Base-by-base conservation (phyloP, 371 early-diverging fungal species). In the Mucor velutinosus region DNA sequence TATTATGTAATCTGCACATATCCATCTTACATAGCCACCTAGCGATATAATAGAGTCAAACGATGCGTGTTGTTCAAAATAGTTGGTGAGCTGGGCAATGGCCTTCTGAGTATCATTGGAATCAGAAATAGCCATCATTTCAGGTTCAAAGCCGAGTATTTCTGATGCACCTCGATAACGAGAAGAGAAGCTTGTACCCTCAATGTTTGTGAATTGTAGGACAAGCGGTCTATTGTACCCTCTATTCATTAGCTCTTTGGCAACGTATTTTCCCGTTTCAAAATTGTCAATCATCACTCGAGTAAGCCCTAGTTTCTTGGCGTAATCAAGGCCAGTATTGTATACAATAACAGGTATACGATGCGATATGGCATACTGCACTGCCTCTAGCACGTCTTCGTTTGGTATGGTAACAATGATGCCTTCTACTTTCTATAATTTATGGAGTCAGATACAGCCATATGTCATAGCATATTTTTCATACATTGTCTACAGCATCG, bases 331-430 rank as follows among this genome's bases (percentile, higher is more conserved):
- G 0, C 85, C 85, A 0, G 78, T 72, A 58, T 85, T 83, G 35
- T 77, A 75, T 6, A 81, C 82, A 12, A 85, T 76, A 8, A 85
- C 74, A 21, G 85, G 85, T 43, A 83, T 49, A 2, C 71, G 58
- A 5, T 70, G 57, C 4, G 73, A 66, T 3, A 68, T 55, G 4
- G 78, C 78, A 3, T 78, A 75, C 30, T 76, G 62, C 8, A 83
- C 63, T 12, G 83, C 79, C 15, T 67, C 64, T 21, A 71, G 74
- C 17, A 83, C 66, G 11, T 77, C 74, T 12, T 78, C 61, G 37
- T 76, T 78, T 14, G 83, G 83, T 5, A 85, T 85, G 11, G 83
- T 76, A 33, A 73, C 49, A 55, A 85, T 69, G 23, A 85, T 70
- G 10, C 85, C 85, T 49, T 80, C 83, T n/a, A 73, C 73, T 14